Evolutionary conservation across 2,329 filamentous ascomycete species (phyloP).

Genomic region (Botrytis cinerea): DNA sequence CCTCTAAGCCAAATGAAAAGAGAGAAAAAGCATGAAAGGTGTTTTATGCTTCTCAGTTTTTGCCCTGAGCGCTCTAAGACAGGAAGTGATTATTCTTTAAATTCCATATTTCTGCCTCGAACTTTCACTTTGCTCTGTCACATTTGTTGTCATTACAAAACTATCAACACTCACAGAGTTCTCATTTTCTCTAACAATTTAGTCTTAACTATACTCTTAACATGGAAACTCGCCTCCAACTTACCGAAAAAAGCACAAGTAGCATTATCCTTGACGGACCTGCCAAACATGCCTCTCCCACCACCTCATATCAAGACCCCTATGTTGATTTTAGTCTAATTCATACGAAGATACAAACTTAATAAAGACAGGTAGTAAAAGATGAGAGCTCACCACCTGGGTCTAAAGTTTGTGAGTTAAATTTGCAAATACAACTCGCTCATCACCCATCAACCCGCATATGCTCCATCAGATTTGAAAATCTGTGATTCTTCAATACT

Average conservation of each 20-base stretch:
- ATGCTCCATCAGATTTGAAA: too few species aligned
- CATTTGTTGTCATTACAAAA: background rate
- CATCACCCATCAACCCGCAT: background rate
- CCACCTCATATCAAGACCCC: background rate
- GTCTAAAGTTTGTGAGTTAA: background rate
- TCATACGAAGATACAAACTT: background rate
- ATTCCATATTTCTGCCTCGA: background rate
- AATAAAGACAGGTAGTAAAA: background rate
- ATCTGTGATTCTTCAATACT: too few species aligned
- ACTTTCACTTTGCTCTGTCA: background rate
- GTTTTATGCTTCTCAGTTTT: too few species aligned
- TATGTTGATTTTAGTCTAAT: background rate
- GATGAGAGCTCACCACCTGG: fast-evolving
- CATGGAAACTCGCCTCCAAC: background rate
- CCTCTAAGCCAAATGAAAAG: too few species aligned
- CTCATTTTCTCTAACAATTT: background rate
- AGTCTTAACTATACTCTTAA: background rate
- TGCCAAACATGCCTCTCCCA: background rate
- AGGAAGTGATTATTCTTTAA: too few species aligned
- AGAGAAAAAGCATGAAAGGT: too few species aligned
- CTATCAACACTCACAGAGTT: fast-evolving
- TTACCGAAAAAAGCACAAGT: background rate
- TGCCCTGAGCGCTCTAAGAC: too few species aligned
- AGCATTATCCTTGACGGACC: background rate
- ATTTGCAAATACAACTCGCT: background rate